Conservation (phyloP, 2,329 filamentous ascomycete genomes). For the Trematosphaeria pertusa region DNA sequence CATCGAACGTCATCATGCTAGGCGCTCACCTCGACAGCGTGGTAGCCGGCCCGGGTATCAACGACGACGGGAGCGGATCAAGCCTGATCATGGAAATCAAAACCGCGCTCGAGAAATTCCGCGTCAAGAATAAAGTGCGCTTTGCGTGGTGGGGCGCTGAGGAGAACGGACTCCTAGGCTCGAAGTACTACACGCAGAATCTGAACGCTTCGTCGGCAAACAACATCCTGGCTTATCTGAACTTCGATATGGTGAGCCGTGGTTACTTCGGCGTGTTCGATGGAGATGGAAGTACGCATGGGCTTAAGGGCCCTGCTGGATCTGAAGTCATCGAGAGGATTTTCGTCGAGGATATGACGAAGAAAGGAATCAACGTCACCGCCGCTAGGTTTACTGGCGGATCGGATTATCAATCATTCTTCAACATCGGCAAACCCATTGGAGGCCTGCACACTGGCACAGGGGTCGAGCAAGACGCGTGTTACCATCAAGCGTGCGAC, state of each 20-base stretch:
- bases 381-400: constrained; percentile 49
- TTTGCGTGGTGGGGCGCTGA: constrained; percentile 52
- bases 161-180: constrained; percentile 50
- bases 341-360: constrained; percentile 45
- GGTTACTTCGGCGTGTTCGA: constrained; percentile 50
- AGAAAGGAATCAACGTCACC: constrained; percentile 45
- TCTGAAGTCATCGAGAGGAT: constrained; percentile 45
- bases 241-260: constrained; percentile 53
- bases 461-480: constrained; percentile 48
- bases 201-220: constrained; percentile 40
- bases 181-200: constrained; percentile 46
- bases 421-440: constrained; percentile 49
- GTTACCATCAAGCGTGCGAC: constrained; percentile 51
- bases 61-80: constrained; percentile 51
- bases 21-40: constrained; percentile 50
- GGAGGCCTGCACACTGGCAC: constrained; percentile 51
- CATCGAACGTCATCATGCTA: constrained; percentile 47
- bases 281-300: constrained; percentile 45
- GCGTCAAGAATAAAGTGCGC: constrained; percentile 50
- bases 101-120: constrained; percentile 46
- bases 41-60: constrained; percentile 49
- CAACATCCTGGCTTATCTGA: constrained; percentile 51
- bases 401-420: constrained; percentile 50
- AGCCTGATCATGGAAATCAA: constrained; percentile 48
- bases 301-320: constrained; percentile 42